Conservation (phyloP, 106 monocot species). For the Acorus calamus region DNA sequence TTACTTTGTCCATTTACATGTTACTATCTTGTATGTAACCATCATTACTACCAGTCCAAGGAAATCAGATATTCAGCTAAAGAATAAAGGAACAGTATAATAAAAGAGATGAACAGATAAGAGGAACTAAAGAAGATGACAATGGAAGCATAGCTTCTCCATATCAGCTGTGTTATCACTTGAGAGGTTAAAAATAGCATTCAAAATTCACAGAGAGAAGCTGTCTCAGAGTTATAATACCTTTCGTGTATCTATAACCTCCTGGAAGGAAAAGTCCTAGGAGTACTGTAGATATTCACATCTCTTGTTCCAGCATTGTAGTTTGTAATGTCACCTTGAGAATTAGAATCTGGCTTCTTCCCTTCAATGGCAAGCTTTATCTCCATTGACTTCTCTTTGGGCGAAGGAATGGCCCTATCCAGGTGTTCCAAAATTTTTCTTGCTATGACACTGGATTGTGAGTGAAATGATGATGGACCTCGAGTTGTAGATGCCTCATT, state of each 20-base stretch:
- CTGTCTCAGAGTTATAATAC: constrained; percentile 2
- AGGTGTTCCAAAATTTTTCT: constrained; percentile 46
- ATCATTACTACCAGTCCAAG: no score
- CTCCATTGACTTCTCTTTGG: constrained; percentile 24
- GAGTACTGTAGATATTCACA: not conserved
- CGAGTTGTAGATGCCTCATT: constrained; percentile 7
- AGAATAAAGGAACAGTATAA: no score
- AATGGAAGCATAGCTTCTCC: no score
- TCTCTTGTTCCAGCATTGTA: constrained; percentile 1
- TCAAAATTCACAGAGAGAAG: no score
- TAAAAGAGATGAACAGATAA: no score
- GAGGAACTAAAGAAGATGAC: no score
- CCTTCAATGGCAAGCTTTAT: constrained; percentile 11
- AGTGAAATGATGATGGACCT: constrained; percentile 23
- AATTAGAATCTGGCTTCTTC: constrained; percentile 4
- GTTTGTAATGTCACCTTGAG: not conserved
- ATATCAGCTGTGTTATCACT: no score
- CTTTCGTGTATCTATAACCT: constrained; percentile 15
- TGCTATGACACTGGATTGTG: constrained; percentile 35
- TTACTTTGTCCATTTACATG: no score
- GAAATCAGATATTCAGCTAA: no score
- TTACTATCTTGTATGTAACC: no score
- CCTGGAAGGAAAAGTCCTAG: not conserved
- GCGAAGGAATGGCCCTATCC: constrained; percentile 35
- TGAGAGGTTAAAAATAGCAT: no score